phyloP scores from a whole-genome alignment of 176 grass and related monocot species.

The Aechmea fasciata region DNA sequence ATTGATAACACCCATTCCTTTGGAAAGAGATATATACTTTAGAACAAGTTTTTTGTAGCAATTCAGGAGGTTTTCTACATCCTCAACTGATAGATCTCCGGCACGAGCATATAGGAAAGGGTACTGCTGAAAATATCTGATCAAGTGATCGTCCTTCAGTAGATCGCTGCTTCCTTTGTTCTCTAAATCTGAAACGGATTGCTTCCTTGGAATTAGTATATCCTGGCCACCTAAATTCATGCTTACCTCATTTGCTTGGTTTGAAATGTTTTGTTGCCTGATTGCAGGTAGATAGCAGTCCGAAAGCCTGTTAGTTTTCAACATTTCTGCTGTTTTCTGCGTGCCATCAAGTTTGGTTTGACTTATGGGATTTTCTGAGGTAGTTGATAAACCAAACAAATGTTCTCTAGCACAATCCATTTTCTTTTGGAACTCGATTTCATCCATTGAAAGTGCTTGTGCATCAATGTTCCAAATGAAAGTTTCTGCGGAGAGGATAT shows the following conservation, averaged over 20 bases:
- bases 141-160: constrained; percentile 59
- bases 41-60: constrained; percentile 83
- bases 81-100: constrained; percentile 81
- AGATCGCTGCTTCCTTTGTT: constrained; percentile 70
- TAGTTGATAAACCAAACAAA: constrained; percentile 45
- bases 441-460: constrained; percentile 76
- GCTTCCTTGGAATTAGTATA: constrained; percentile 23
- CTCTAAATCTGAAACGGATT: constrained; percentile 53
- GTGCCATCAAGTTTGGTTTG: constrained; percentile 32
- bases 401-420: constrained; percentile 68
- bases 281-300: constrained; percentile 31
- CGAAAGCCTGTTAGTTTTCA: constrained; percentile 25
- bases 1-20: constrained; percentile 46
- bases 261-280: constrained; percentile 20
- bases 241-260: constrained; percentile 33
- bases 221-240: constrained; percentile 31
- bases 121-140: constrained; percentile 63
- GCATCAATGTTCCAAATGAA: constrained; percentile 97
- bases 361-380: constrained; percentile 31
- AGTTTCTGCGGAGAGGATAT: constrained; percentile 87
- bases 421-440: constrained; percentile 77
- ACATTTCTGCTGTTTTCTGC: constrained; percentile 22
- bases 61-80: constrained; percentile 80
- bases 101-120: constrained; percentile 66
- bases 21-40: constrained; percentile 61